phyloP scores from a whole-genome alignment of 1,284 basidiomycete species.

The Leccinum brunneo-olivaceum region DNA sequence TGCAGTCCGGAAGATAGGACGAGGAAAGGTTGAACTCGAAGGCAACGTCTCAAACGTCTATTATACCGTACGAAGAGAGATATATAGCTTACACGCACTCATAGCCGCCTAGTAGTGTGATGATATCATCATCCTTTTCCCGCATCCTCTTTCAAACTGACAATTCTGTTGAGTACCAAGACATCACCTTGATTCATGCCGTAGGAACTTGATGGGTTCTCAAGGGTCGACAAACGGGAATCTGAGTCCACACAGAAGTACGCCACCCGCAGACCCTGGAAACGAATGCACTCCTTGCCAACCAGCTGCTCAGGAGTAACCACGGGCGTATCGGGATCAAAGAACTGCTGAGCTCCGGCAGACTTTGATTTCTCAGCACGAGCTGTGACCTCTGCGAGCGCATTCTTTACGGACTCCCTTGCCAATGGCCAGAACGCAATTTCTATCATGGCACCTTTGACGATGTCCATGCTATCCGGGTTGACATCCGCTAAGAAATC shows the following conservation, averaged over 20 bases:
- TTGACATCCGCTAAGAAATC: constrained; percentile 80
- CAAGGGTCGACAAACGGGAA: constrained; percentile 57
- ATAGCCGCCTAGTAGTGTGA: constrained; percentile 52
- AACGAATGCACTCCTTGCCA: constrained; percentile 90
- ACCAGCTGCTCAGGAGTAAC: constrained; percentile 78
- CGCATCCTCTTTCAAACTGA: constrained; percentile 92
- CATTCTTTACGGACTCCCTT: constrained; percentile 60
- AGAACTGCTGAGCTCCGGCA: constrained; percentile 29
- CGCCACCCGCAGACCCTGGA: constrained; percentile 94
- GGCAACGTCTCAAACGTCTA: constrained; percentile 86
- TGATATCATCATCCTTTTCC: constrained; percentile 50
- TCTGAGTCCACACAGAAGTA: constrained; percentile 95
- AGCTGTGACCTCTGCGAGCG: constrained; percentile 58
- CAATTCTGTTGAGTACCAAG: constrained; percentile 89
- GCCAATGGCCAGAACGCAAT: constrained; percentile 86
- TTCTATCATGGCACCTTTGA: constrained; percentile 81
- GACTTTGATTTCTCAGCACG: constrained; percentile 57
- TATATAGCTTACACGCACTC: constrained; percentile 84
- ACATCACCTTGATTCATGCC: constrained; percentile 61
- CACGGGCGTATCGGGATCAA: constrained; percentile 51
- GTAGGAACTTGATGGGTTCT: constrained; percentile 43
- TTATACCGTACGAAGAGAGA: constrained; percentile 79
- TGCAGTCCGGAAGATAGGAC: constrained; percentile 79
- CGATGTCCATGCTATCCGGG: constrained; percentile 71
- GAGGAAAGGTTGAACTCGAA: constrained; percentile 82